Evolutionary conservation across 352 stramenopile species (phyloP), one percentile per base, ranked within the genome.

Genomic region (Pythium sukuiense): DNA sequence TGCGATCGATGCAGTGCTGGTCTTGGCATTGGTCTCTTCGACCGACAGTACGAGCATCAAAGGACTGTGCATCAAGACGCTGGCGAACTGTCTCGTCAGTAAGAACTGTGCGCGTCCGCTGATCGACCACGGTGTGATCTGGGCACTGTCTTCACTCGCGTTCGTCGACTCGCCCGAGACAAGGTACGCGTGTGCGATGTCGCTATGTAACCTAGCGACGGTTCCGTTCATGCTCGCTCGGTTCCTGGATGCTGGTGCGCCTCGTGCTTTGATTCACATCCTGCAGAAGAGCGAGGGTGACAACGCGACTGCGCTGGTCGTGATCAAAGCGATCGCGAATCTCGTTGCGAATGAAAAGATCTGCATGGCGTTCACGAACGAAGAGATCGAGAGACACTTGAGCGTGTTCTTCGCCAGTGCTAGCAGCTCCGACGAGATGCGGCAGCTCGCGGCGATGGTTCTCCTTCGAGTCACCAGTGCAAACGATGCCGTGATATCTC

Each of bases 281-380:
- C 61, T 93, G 6, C 74, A 87, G 35, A 73, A 79, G 16, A 70
- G 64, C 26, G 61, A 76, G 6, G 13, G 24, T 13, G 71, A 85
- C 35, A 55, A 65, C 0, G 45, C 60, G 11, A 92, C 81, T 16
- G 69, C 80, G 18, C 63, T 91, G 3, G 72, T 89, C 11, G 76
- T 75, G 9, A 75, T 93, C 63, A 90, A 92, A 59, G 78, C 81
- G 6, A 91, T 93, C 56, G 85, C 79, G 18, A 93, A 93, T 54
- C 69, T 93, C 0, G 80, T 92, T 29, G 76, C 80, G 39, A 92
- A 83, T 55, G 83, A 93, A 33, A 92, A 91, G 73, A 72, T 93
- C 16, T 93, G 85, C 49, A 60, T 79, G 55, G 80, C 72, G 8
- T 85, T 93, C 33, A 68, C 90, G 18, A 91, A 87, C 50, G 83